phyloP scores from a whole-genome alignment of 2,329 filamentous ascomycete genomes.

The Apiospora saccharicola region DNA sequence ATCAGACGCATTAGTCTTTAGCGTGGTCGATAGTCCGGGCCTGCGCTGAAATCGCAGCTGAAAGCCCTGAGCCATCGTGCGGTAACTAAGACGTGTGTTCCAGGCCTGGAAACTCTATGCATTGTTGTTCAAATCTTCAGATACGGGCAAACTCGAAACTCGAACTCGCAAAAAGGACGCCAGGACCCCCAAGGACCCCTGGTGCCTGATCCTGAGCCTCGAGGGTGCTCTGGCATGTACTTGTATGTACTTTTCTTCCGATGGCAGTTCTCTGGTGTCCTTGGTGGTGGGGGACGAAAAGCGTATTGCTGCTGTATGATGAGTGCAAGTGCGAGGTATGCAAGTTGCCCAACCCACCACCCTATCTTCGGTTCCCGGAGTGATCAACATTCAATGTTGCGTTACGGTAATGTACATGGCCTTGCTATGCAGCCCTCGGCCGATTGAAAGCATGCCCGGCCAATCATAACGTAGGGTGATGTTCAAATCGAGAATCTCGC shows the following conservation, averaged over 20 bases:
- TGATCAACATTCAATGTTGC: background rate
- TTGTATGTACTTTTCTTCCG: background rate
- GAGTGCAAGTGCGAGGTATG: background rate
- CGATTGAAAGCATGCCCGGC: background rate
- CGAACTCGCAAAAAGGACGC: background rate
- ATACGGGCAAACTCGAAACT: background rate
- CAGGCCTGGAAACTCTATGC: constrained; percentile 11
- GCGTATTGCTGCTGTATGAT: background rate
- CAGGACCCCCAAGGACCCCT: background rate
- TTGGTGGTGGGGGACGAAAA: background rate
- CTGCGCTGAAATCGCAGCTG: constrained; percentile 19
- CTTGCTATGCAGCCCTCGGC: constrained; percentile 6
- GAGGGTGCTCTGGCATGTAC: background rate
- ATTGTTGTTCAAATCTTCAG: constrained; percentile 24
- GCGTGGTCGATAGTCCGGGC: constrained; percentile 14
- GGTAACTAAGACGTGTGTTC: constrained; percentile 6
- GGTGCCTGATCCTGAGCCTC: background rate
- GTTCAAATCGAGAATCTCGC: background rate
- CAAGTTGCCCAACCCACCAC: background rate
- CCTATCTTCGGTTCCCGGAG: constrained; percentile 13
- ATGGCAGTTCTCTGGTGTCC: background rate
- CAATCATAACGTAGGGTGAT: background rate
- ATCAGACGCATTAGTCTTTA: constrained; percentile 16
- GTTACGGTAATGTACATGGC: background rate
- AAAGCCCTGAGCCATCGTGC: constrained; percentile 19